Evolutionary conservation across 1,139 yeast genomes (phyloP).

Genomic region (Meyerozyma smithsonii): DNA sequence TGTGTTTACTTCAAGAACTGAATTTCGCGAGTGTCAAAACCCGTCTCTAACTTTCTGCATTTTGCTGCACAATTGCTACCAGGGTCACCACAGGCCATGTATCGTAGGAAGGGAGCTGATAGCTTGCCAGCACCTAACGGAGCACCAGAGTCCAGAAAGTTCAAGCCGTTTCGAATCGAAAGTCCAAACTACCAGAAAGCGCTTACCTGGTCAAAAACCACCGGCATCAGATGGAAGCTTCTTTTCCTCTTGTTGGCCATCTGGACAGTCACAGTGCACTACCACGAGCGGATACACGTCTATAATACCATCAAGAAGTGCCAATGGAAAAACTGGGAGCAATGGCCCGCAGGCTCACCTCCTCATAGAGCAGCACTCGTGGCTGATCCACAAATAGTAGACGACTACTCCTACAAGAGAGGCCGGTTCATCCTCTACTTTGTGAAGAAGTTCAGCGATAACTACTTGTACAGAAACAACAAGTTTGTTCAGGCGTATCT

Average conservation of each 20-base stretch:
- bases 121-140: slow-evolving; percentile 7
- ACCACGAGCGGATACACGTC: slow-evolving; percentile 59
- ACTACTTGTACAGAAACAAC: slow-evolving; percentile 77
- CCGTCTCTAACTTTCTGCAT: not conserved
- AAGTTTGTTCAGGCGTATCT: slow-evolving; percentile 51
- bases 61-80: too few species aligned
- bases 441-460: slow-evolving; percentile 55
- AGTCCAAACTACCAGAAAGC: not conserved
- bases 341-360: slow-evolving; percentile 32
- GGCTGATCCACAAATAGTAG: slow-evolving; percentile 94
- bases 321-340: slow-evolving; percentile 63
- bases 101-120: slow-evolving; percentile 7
- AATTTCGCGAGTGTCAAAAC: not conserved
- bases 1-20: not conserved
- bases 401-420: slow-evolving; percentile 62
- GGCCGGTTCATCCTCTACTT: slow-evolving; percentile 43
- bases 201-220: not conserved
- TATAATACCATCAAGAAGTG: slow-evolving; percentile 46
- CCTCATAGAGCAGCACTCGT: slow-evolving; percentile 67
- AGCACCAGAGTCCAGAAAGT: not conserved
- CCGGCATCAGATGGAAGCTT: slow-evolving; percentile 5
- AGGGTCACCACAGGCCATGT: not conserved
- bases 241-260: slow-evolving; percentile 17
- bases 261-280: slow-evolving; percentile 37
- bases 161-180: not conserved